Conservation (phyloP, 1,284 basidiomycete species). For the Agroathelia rolfsii region DNA sequence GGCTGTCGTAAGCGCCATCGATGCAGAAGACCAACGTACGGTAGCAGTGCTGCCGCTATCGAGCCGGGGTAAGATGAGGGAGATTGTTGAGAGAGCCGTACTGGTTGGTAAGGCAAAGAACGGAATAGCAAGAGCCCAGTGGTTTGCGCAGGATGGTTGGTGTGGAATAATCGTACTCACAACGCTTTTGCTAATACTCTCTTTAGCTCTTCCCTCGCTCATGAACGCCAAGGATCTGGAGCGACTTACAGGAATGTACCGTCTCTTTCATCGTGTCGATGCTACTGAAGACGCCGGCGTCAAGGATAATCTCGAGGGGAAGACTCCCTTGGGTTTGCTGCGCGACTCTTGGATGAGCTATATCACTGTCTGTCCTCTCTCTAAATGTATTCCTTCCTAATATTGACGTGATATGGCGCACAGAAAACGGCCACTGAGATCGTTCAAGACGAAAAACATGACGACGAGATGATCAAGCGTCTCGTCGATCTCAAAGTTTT, state of each 20-base stretch:
- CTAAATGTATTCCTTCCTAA: not conserved
- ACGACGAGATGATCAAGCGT: conserved; percentile 73
- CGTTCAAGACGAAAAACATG: conserved; percentile 44
- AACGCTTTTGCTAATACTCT: conserved; percentile 2
- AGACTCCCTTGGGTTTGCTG: too few species aligned
- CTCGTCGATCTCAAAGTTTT: conserved; percentile 66
- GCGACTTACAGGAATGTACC: conserved; percentile 51
- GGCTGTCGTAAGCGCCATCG: conserved; percentile 34
- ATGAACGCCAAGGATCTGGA: conserved; percentile 41
- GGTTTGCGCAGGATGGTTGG: conserved; percentile 50
- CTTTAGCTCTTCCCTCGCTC: conserved; percentile 46
- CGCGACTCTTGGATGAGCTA: too few species aligned
- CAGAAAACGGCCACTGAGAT: conserved; percentile 47
- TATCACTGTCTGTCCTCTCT: not conserved
- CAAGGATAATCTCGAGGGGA: conserved; percentile 46
- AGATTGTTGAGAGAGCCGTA: conserved; percentile 43
- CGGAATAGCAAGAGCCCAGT: too few species aligned
- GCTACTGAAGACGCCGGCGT: conserved; percentile 50
- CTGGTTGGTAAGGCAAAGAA: conserved; percentile 37
- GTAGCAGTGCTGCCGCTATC: conserved; percentile 38
- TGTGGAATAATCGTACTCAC: conserved; percentile 4
- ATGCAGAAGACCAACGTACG: conserved; percentile 47
- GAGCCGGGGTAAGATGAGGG: conserved; percentile 39
- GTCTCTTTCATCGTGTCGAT: conserved; percentile 52
- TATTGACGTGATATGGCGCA: not conserved